phyloP scores from a whole-genome alignment of 2,329 filamentous ascomycete genomes.

The Ceratocystis smalleyi region DNA sequence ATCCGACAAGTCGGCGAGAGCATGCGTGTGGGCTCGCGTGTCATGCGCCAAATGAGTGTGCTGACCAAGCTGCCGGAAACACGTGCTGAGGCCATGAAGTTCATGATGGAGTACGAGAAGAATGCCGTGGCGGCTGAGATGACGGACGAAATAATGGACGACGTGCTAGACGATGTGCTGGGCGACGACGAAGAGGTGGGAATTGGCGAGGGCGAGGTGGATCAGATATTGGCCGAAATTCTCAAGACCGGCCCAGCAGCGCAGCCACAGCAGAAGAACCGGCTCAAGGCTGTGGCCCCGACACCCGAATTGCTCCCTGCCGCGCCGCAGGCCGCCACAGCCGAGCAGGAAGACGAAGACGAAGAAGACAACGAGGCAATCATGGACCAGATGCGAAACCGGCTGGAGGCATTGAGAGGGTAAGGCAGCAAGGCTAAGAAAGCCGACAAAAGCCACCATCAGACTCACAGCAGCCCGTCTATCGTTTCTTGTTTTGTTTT shows the following conservation, averaged over 20 bases:
- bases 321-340: slow-evolving; percentile 33
- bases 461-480: background rate
- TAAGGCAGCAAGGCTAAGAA: slow-evolving; percentile 26
- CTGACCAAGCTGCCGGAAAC: slow-evolving; percentile 65
- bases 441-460: background rate
- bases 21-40: slow-evolving; percentile 68
- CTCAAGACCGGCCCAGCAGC: slow-evolving; percentile 60
- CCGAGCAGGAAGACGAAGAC: slow-evolving; percentile 48
- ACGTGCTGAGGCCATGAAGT: slow-evolving; percentile 78
- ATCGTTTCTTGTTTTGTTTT: background rate
- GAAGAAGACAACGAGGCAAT: slow-evolving; percentile 80
- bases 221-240: slow-evolving; percentile 84
- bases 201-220: slow-evolving; percentile 65
- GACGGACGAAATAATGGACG: slow-evolving; percentile 73
- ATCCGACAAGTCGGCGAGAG: slow-evolving; percentile 91
- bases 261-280: slow-evolving; percentile 33
- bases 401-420: slow-evolving; percentile 81
- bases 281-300: slow-evolving; percentile 39
- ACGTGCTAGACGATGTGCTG: slow-evolving; percentile 53
- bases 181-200: slow-evolving; percentile 32
- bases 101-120: slow-evolving; percentile 77
- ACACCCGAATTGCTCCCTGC: slow-evolving; percentile 38
- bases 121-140: slow-evolving; percentile 97
- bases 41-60: slow-evolving; percentile 93
- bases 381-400: slow-evolving; percentile 84